Base-by-base conservation (phyloP, 2,329 filamentous ascomycete genomes). In the Hypoxylon sp. region DNA sequence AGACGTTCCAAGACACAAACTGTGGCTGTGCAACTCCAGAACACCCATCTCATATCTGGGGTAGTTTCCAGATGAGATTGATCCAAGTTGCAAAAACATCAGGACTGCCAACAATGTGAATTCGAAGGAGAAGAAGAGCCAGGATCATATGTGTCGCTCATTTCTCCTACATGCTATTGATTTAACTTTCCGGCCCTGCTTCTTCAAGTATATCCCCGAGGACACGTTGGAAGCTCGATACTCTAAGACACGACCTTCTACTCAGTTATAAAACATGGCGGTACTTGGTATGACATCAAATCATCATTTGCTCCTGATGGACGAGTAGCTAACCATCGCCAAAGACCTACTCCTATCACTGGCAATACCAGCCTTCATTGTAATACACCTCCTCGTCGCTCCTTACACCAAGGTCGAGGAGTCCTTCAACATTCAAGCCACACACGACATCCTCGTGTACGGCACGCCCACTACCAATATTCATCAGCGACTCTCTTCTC, bases 321-420 rank as follows among this genome's bases (percentile, higher is more conserved):
- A 41, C 15, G 5, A 18, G 4, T 17, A 31, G 17, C 52, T 60
- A 53, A 64, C 24, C 24, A 37, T 40, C 3, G 38, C 35, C 37
- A n/a, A 72, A 83, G 82, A 85, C 66, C 64, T 73, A 23, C 55
- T 80, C 13, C 70, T 88, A 35, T 73, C 77, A 49, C 70, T 87
- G 62, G 75, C 87, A 46, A 79, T 92, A 55, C 89, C 90, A 1
- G 73, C 80, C 2, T 72, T 88, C 27, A 80, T 91, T 66, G 73
- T 90, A 56, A 52, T 89, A 51, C 91, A 97, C 74, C 85, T 96
- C 52, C 70, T 86, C 60, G 73, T 87, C 20, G 86, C 93, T 9
- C 95, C 95, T 0, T 94, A 96, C 78, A 97, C 93, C 55, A 99
- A 99, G 75, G 95, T 99, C 58, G 95, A 99, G 75, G 95, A 99